A percentile compares a stretch with the other conserved stretches of the same genome.
Conservation (phyloP, 2,329 filamentous ascomycete species). For the Stenocarpella maydis region DNA sequence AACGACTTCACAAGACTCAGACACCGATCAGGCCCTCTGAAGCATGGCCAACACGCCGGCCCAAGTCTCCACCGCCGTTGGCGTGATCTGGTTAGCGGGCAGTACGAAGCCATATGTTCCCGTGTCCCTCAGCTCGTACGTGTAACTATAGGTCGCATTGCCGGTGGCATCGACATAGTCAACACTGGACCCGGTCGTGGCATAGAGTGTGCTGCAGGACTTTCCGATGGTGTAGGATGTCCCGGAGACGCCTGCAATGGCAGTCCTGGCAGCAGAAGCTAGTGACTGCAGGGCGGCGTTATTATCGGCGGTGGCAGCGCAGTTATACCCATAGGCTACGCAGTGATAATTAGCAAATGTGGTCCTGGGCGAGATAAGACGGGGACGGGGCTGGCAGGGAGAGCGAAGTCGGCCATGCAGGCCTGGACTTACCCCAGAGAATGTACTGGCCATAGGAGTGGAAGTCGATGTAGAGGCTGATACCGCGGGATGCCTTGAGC, state of each 20-base stretch:
- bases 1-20: too few relatives aligned
- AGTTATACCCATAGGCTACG: neutral
- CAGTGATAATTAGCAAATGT: neutral
- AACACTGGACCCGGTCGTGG: constrained; percentile 44
- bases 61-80: constrained; percentile 48
- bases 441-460: constrained; percentile 66
- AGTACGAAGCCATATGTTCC: constrained; percentile 49
- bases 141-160: constrained; percentile 48
- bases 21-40: neutral
- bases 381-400: neutral
- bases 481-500: constrained; percentile 51
- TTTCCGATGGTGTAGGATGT: constrained; percentile 48
- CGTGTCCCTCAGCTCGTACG: constrained; percentile 47
- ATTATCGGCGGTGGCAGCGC: neutral
- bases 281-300: neutral
- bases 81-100: constrained; percentile 48
- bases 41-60: constrained; percentile 36
- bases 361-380: too few relatives aligned
- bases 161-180: constrained; percentile 42
- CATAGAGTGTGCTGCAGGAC: constrained; percentile 49
- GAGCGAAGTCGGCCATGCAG: neutral
- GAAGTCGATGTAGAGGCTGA: constrained; percentile 71
- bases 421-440: neutral
- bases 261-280: constrained; percentile 2
- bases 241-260: constrained; percentile 46